Conservation (phyloP, 2,329 filamentous ascomycete genomes). For the Escovopsis weberi region DNA sequence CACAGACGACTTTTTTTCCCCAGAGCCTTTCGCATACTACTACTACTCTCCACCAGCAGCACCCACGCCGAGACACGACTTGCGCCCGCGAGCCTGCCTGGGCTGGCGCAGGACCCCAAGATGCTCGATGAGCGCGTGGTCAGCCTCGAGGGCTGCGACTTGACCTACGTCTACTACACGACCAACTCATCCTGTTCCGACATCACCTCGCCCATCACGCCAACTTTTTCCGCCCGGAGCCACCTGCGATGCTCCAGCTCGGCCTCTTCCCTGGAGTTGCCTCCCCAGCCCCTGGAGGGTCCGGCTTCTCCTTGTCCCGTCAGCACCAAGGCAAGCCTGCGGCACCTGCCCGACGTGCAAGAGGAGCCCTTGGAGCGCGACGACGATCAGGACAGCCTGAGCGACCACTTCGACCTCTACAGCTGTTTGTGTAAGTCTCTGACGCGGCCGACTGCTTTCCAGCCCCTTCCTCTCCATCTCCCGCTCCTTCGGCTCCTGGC, state of each 20-base stretch:
- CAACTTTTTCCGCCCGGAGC: slow-evolving; percentile 47
- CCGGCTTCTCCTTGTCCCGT: slow-evolving; percentile 12
- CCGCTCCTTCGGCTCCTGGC: no score
- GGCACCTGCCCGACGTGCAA: slow-evolving; percentile 63
- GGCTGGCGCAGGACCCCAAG: slow-evolving; percentile 36
- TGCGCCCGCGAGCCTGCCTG: slow-evolving; percentile 24
- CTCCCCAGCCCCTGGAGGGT: slow-evolving; percentile 17
- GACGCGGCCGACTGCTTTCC: not conserved
- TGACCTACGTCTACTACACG: slow-evolving; percentile 27
- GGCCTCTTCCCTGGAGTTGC: slow-evolving; percentile 59
- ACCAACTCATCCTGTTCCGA: slow-evolving; percentile 49
- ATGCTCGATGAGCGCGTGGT: slow-evolving; percentile 26
- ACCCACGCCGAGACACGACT: not conserved
- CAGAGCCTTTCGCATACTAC: not conserved
- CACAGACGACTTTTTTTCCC: not conserved
- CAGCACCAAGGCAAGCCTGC: slow-evolving; percentile 42
- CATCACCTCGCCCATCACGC: slow-evolving; percentile 53
- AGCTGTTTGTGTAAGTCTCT: slow-evolving; percentile 59
- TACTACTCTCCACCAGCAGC: not conserved
- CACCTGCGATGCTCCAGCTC: slow-evolving; percentile 59
- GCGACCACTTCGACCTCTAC: slow-evolving; percentile 33
- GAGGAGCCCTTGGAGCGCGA: slow-evolving; percentile 68
- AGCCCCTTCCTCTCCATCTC: no score
- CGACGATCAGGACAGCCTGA: slow-evolving; percentile 27
- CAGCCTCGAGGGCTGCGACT: slow-evolving; percentile 19